Percentiles rank a stretch among this genome's conserved stretches.
phyloP scores from a whole-genome alignment of 495 filamentous ascomycete species.

The Penicillium subrubescens region DNA sequence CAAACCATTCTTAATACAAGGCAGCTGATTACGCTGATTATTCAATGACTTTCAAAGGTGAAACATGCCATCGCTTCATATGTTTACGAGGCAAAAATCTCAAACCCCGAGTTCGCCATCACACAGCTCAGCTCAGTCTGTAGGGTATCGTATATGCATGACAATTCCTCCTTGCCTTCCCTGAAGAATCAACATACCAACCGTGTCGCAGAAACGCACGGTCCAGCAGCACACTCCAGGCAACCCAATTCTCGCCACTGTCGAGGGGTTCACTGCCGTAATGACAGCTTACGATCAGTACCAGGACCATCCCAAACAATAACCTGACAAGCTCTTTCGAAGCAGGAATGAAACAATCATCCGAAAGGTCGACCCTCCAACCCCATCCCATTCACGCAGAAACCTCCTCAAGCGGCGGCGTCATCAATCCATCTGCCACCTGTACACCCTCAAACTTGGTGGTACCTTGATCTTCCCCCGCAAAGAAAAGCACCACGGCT shows the following conservation, averaged over 20 bases:
- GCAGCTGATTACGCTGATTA: not conserved
- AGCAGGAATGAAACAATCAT: not conserved
- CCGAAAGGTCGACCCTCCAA: not conserved
- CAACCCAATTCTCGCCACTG: slow-evolving; percentile 25
- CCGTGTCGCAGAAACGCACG: slow-evolving; percentile 16
- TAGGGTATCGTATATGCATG: not conserved
- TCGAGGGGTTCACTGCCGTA: slow-evolving; percentile 16
- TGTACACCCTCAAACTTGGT: not conserved
- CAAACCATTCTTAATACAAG: not conserved
- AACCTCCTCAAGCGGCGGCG: slow-evolving; percentile 24
- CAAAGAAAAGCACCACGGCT: slow-evolving; percentile 39
- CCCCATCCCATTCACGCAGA: not conserved
- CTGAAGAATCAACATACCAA: slow-evolving; percentile 21
- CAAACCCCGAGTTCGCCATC: not conserved
- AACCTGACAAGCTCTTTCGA: not conserved
- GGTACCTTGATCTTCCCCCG: slow-evolving; percentile 21
- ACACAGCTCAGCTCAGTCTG: not conserved
- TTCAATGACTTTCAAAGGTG: not conserved
- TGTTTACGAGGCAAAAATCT: not conserved
- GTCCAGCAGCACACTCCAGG: slow-evolving; percentile 6
- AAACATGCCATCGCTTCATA: not conserved
- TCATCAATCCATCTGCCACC: slow-evolving; percentile 24
- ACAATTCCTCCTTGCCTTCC: not conserved
- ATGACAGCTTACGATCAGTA: not conserved
- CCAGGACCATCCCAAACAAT: no score